phyloP scores from a whole-genome alignment of 768 basidiomycete genomes.

The Agaricus subrufescens region DNA sequence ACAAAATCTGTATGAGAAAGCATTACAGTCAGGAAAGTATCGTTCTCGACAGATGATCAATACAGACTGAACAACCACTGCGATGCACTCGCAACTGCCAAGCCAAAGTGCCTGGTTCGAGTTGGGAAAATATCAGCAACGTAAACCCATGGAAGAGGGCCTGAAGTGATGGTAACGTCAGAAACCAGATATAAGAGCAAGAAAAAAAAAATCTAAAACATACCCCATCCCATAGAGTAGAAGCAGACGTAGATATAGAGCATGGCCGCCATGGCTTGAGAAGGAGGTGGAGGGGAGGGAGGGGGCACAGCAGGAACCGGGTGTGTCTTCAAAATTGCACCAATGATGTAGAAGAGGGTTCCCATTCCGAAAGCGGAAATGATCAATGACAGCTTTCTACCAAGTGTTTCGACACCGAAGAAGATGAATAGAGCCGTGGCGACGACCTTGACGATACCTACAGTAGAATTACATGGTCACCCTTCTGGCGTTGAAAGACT shows the following conservation, averaged over 20 bases:
- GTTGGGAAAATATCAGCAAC: conserved; percentile 87
- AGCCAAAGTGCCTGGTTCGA: conserved; percentile 75
- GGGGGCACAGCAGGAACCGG: conserved; percentile 40
- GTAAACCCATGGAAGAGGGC: conserved; percentile 51
- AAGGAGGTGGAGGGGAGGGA: conserved; percentile 44
- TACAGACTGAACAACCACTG: conserved; percentile 81
- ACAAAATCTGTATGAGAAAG: conserved; percentile 54
- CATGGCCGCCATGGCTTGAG: conserved; percentile 83
- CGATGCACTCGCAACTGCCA: conserved; percentile 67
- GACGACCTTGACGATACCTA: conserved; percentile 58
- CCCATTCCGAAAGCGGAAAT: conserved; percentile 81
- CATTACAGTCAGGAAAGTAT: not conserved
- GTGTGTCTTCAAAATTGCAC: conserved; percentile 77
- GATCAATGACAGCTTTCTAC: conserved; percentile 66
- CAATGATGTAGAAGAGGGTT: conserved; percentile 75
- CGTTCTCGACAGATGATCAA: not conserved
- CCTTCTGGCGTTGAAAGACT: not conserved
- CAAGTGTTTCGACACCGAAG: conserved; percentile 62
- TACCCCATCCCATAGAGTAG: conserved; percentile 85
- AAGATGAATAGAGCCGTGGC: conserved; percentile 65
- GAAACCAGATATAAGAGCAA: conserved; percentile 22
- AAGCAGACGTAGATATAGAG: conserved; percentile 85
- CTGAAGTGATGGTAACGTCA: conserved; percentile 15
- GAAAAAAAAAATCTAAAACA: conserved; percentile 4
- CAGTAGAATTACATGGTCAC: not conserved